Base-by-base conservation (phyloP, 352 stramenopile genomes). In the Stramenopiles sp. region DNA sequence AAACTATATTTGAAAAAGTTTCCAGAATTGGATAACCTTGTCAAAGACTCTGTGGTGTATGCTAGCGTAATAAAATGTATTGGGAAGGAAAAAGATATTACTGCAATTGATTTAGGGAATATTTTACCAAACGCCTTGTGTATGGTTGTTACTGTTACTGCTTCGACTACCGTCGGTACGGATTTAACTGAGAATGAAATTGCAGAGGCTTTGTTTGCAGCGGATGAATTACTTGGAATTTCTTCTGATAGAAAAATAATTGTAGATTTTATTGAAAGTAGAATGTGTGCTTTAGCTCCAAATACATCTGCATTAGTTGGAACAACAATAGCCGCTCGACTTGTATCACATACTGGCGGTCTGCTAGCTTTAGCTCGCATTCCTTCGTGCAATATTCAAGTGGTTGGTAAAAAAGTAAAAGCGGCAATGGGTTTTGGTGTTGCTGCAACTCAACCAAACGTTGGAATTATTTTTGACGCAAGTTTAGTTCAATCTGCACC, bases 361-460 rank as follows among this genome's bases (percentile, higher is more conserved):
- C 58, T 98, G 10, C 62, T 62, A 1, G 58, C 86, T 36, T 56
- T 98, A 7, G 61, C 68, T 12, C 67, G 68, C 15, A 93, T 96
- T 42, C 85, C 85, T 28, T 66, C 75, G 26, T 96, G 80, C 48
- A 96, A 96, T 46, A 51, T 97, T 7, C 77, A 93, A 57, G 66
- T 84, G 20, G 10, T 53, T 22, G 46, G 41, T 12, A 36, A 52
- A 15, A 19, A 36, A 18, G 48, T 38, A 7, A 34, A 53, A 23
- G 8, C 28, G 24, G 15, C 38, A 22, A 22, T 44, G 34, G 47
- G 48, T n/a, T 17, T 48, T 3, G 48, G 19, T 7, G 3, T 5
- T 5, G 7, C 6, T 18, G 10, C 5, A n/a, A 12, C 4, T 4
- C 15, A 12, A 5, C 3, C n/a, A 5, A 75, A 96, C 55, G 77